A percentile compares a stretch with the other conserved stretches of the same genome.
Conservation (phyloP, 495 filamentous ascomycete species). For the Melanomma pulvis-pyrius region DNA sequence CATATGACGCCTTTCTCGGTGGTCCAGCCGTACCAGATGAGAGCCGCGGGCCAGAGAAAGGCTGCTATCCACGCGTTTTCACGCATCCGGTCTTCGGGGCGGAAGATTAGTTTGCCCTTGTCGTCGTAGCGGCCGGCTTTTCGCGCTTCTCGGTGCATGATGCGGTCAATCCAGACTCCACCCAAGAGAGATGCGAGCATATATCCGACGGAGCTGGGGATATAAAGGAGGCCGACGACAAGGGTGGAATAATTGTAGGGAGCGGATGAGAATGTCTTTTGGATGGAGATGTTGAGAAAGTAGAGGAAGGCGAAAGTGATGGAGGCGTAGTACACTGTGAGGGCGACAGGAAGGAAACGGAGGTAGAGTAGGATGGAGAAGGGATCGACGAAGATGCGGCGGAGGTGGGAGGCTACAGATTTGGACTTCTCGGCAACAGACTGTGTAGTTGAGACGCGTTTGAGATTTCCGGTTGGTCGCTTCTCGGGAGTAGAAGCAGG, state of each 20-base stretch:
- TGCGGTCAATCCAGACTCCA: conserved; percentile 83
- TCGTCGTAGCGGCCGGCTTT: conserved; percentile 72
- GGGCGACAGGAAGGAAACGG: conserved; percentile 74
- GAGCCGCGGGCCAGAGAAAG: conserved; percentile 67
- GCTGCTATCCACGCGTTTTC: conserved; percentile 88
- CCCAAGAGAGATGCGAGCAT: conserved; percentile 71
- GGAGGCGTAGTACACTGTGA: conserved; percentile 80
- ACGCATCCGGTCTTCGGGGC: conserved; percentile 85
- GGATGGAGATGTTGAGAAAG: conserved; percentile 83
- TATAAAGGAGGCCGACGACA: conserved; percentile 79
- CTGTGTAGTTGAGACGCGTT: conserved; percentile 63
- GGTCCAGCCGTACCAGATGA: conserved; percentile 72
- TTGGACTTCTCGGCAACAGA: conserved; percentile 61
- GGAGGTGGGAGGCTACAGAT: conserved; percentile 56
- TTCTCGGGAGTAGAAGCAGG: not conserved
- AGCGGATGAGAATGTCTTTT: conserved; percentile 68
- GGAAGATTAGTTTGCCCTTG: conserved; percentile 67
- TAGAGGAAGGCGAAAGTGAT: conserved; percentile 84
- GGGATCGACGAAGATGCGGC: conserved; percentile 76
- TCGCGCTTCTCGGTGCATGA: conserved; percentile 82
- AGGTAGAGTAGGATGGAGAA: conserved; percentile 77
- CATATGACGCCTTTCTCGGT: conserved; percentile 60
- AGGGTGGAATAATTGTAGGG: conserved; percentile 78
- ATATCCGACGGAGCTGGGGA: conserved; percentile 81
- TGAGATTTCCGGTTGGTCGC: conserved; percentile 42